A percentile compares a stretch with the other conserved stretches of the same genome.
These are phyloP conservation scores for Citrus reticulata DNA, from an alignment of 345 rosid genomes.

Conservation along the genomic window DNA sequence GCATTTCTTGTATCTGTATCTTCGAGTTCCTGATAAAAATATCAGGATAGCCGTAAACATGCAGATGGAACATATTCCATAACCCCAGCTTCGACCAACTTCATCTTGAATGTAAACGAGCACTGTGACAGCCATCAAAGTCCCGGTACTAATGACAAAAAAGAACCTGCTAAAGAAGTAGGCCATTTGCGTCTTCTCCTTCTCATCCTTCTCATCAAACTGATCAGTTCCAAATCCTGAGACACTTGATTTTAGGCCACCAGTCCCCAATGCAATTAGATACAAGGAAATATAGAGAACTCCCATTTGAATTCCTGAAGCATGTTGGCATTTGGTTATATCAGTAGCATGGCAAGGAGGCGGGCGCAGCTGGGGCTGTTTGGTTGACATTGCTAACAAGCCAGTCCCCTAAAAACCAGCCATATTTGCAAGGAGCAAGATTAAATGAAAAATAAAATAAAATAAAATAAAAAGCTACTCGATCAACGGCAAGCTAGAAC, in stretches of 20 bases:
- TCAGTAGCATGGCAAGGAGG: slow-evolving; percentile 45
- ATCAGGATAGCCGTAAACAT: slow-evolving; percentile 54
- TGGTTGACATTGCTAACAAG: slow-evolving; percentile 52
- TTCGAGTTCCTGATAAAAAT: slow-evolving; percentile 56
- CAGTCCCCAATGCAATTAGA: slow-evolving; percentile 61
- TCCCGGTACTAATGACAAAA: slow-evolving; percentile 57
- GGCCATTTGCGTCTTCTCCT: slow-evolving; percentile 54
- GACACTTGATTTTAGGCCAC: slow-evolving; percentile 75
- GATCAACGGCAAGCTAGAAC: neutral
- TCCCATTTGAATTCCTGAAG: slow-evolving; percentile 68
- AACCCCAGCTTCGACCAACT: slow-evolving; percentile 60
- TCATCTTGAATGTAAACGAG: slow-evolving; percentile 63
- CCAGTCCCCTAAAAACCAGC: slow-evolving; percentile 59
- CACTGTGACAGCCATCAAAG: slow-evolving; percentile 54
- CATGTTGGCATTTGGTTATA: slow-evolving; percentile 40
- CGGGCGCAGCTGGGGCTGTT: slow-evolving; percentile 61
- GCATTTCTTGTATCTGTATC: slow-evolving; percentile 71
- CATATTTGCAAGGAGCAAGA: neutral
- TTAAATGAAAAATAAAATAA: neutral
- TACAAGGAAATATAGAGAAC: slow-evolving; percentile 53
- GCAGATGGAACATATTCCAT: slow-evolving; percentile 54
- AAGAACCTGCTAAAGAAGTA: slow-evolving; percentile 67
- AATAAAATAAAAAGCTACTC: neutral
- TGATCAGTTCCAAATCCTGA: slow-evolving; percentile 70
- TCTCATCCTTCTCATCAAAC: slow-evolving; percentile 54